Conservation (phyloP, 2,329 filamentous ascomycete genomes). For the Trichoderma pleuroti region DNA sequence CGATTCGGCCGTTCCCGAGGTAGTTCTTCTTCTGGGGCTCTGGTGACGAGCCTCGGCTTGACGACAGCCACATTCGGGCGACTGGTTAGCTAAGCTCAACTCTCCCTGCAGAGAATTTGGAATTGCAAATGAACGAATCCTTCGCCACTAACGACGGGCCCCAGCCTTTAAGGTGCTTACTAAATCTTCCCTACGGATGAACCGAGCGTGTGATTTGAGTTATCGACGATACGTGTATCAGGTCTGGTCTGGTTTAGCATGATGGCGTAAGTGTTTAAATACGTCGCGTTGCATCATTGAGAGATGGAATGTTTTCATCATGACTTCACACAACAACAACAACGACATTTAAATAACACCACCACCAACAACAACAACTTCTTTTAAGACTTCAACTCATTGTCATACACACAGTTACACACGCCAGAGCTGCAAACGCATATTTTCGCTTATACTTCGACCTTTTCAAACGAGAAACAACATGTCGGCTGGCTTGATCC, state of each 20-base stretch:
- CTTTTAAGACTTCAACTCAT: not conserved
- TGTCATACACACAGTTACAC: not conserved
- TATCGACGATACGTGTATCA: not conserved
- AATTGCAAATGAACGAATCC: not conserved
- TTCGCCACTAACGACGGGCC: not conserved
- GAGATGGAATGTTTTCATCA: not conserved
- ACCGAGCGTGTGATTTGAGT: not conserved
- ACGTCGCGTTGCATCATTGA: not conserved
- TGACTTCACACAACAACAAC: not conserved
- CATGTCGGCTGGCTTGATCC: slow-evolving; percentile 64
- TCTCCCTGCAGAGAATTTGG: not conserved
- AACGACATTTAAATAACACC: not conserved
- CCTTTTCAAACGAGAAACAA: not conserved
- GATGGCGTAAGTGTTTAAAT: not conserved
- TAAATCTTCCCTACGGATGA: not conserved
- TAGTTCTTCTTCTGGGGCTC: not conserved
- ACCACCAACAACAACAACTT: not conserved
- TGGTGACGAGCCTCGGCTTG: not conserved
- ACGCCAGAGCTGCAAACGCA: not conserved
- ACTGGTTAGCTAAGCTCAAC: not conserved
- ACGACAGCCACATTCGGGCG: not conserved
- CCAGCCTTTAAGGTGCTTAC: not conserved
- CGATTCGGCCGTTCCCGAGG: not conserved
- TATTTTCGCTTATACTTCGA: not conserved
- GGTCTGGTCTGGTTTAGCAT: not conserved